phyloP scores from a whole-genome alignment of 139 green algal species.

The Chlamydomonas eustigma region DNA sequence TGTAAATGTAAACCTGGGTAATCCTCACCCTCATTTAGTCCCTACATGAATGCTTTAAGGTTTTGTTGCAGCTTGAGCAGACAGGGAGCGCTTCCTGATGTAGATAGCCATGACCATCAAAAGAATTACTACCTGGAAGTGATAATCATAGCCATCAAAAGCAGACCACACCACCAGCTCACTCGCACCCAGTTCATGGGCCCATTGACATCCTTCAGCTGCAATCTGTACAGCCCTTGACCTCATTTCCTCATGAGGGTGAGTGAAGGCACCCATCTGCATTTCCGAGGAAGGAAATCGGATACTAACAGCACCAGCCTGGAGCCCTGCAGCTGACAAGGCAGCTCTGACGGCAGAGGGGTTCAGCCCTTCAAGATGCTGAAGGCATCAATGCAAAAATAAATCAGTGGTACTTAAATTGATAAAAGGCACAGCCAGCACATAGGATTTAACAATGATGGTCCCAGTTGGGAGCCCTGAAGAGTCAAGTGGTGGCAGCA shows the following conservation, averaged over 20 bases:
- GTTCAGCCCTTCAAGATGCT: neutral
- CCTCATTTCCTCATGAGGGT: constrained; percentile 28
- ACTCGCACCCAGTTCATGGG: constrained; percentile 30
- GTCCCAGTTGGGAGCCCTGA: too few species aligned
- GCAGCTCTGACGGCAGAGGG: constrained; percentile 1
- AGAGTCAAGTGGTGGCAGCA: too few species aligned
- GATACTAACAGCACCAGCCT: constrained; percentile 39
- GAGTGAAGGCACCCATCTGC: constrained; percentile 44
- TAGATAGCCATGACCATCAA: too few species aligned
- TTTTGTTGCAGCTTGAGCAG: too few species aligned
- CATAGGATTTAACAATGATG: too few species aligned
- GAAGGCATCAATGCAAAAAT: neutral
- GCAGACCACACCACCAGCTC: constrained; percentile 52
- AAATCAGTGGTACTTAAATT: neutral
- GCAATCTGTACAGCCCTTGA: constrained; percentile 26
- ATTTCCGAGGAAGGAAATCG: constrained; percentile 46
- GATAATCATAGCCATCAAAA: constrained; percentile 65
- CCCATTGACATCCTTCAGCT: constrained; percentile 39
- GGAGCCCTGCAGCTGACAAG: constrained; percentile 28
- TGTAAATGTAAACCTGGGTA: too few species aligned
- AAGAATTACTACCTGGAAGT: constrained; percentile 38
- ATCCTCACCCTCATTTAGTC: too few species aligned
- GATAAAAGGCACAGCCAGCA: too few species aligned
- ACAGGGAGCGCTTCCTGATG: too few species aligned
- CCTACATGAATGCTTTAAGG: too few species aligned